Percentiles rank a stretch among this genome's conserved stretches.
Evolutionary conservation across 2,329 filamentous ascomycete species (phyloP).

Genomic region (Penicillium sp.): DNA sequence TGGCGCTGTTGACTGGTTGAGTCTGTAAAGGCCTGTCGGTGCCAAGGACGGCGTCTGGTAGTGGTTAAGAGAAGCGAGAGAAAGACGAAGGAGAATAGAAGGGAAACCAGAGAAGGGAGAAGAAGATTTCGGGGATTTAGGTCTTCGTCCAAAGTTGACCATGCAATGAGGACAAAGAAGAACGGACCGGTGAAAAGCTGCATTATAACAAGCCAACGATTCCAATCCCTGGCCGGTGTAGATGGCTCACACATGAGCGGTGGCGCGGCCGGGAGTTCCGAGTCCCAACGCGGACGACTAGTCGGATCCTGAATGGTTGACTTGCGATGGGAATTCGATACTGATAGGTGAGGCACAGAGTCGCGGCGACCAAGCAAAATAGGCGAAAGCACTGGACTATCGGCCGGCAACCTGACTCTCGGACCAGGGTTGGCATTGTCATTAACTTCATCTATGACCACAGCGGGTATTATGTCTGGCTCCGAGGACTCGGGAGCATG

Average conservation of each 20-base stretch:
- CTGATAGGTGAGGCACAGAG: conserved; percentile 5
- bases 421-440: conserved; percentile 19
- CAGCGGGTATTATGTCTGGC: conserved; percentile 36
- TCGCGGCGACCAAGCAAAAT: conserved; percentile 10
- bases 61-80: conserved; percentile 67
- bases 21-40: neutral
- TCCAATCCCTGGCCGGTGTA: conserved; percentile 63
- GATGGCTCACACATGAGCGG: conserved; percentile 14
- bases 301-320: conserved; percentile 13
- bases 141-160: conserved; percentile 57
- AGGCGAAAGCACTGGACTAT: conserved; percentile 35
- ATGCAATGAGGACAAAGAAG: conserved; percentile 76
- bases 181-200: conserved; percentile 86
- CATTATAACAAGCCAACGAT: conserved; percentile 81
- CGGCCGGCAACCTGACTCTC: conserved; percentile 35
- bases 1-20: neutral
- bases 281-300: conserved; percentile 35
- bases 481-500: conserved; percentile 52
- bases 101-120: conserved; percentile 61
- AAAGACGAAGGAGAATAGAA: conserved; percentile 67
- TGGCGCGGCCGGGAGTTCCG: conserved; percentile 39
- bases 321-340: conserved; percentile 16
- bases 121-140: conserved; percentile 55
- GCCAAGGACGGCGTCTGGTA: conserved; percentile 53
- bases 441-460: conserved; percentile 24